phyloP scores from a whole-genome alignment of 1,284 basidiomycete species.

The Phellopilus nigrolimitatus region DNA sequence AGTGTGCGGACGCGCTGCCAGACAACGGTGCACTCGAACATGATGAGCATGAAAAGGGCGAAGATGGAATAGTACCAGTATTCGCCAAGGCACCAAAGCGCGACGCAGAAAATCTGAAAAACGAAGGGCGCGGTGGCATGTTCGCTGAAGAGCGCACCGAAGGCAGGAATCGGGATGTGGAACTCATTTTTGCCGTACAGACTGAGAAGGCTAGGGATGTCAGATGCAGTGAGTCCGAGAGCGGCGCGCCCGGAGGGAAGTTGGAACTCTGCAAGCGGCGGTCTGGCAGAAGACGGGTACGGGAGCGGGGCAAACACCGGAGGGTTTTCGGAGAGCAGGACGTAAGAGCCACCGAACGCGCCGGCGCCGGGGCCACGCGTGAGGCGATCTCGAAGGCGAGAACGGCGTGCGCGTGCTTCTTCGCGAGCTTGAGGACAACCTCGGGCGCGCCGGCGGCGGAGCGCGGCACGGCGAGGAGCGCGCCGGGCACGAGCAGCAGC shows the following conservation, averaged over 20 bases:
- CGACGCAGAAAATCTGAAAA: slow-evolving; percentile 94
- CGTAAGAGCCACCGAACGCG: slow-evolving; percentile 97
- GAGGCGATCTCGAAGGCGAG: no score
- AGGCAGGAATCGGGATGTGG: slow-evolving; percentile 91
- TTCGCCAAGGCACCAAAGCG: slow-evolving; percentile 93
- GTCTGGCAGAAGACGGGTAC: slow-evolving; percentile 81
- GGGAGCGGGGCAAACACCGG: slow-evolving; percentile 77
- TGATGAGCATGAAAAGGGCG: slow-evolving; percentile 93
- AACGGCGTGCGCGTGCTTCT: no score
- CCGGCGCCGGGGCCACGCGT: no score
- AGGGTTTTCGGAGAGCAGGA: slow-evolving; percentile 57
- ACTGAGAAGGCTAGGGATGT: slow-evolving; percentile 44
- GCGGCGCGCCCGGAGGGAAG: slow-evolving; percentile 36
- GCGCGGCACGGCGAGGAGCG: no score
- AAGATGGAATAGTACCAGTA: slow-evolving; percentile 98
- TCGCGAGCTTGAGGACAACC: no score
- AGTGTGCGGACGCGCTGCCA: slow-evolving; percentile 91
- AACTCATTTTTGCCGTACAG: slow-evolving; percentile 92
- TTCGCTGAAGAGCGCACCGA: slow-evolving; percentile 83
- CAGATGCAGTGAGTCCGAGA: slow-evolving; percentile 37
- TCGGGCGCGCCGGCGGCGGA: no score
- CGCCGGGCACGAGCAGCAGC: no score
- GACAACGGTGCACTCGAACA: slow-evolving; percentile 96
- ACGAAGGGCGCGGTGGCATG: slow-evolving; percentile 94
- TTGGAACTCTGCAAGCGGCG: slow-evolving; percentile 68